phyloP scores from a whole-genome alignment of 2,329 filamentous ascomycete genomes.

The Orbilia ellipsospora region DNA sequence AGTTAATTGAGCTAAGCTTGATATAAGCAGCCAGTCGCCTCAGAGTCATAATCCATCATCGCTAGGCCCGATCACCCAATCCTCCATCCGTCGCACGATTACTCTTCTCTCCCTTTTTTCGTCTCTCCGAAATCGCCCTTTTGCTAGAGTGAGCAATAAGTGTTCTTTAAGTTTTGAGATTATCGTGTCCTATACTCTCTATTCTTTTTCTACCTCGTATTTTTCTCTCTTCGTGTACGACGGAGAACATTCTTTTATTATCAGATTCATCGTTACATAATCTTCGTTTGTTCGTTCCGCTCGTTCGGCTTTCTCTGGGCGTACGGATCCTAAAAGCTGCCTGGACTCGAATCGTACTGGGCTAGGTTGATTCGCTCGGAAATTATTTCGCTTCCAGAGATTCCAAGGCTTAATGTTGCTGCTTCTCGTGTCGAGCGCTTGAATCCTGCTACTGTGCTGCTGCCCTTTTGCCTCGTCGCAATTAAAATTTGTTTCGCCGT shows the following conservation, averaged over 20 bases:
- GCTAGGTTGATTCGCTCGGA: conserved; percentile 17
- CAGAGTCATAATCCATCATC: conserved; percentile 35
- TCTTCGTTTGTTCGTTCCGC: conserved; percentile 4
- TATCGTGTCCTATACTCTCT: not conserved
- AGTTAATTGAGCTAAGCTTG: conserved; percentile 21
- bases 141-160: not conserved
- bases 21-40: conserved; percentile 25
- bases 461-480: conserved; percentile 8
- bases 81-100: conserved; percentile 21
- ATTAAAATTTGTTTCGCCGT: not conserved
- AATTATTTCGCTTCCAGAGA: conserved; percentile 52
- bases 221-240: not conserved
- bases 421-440: conserved; percentile 37
- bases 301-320: not conserved
- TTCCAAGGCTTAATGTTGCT: conserved; percentile 14
- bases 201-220: not conserved
- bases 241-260: conserved; percentile 9
- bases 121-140: conserved; percentile 9
- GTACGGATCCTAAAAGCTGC: conserved; percentile 37
- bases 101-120: conserved; percentile 3
- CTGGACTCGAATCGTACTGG: conserved; percentile 8
- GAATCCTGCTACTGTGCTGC: conserved; percentile 36
- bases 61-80: conserved; percentile 15
- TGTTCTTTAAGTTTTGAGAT: conserved; percentile 7
- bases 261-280: conserved; percentile 40